Evolutionary conservation across 306 rosid genomes (phyloP), one percentile per base, ranked within the genome.

Genomic region (Cucumis melo): DNA sequence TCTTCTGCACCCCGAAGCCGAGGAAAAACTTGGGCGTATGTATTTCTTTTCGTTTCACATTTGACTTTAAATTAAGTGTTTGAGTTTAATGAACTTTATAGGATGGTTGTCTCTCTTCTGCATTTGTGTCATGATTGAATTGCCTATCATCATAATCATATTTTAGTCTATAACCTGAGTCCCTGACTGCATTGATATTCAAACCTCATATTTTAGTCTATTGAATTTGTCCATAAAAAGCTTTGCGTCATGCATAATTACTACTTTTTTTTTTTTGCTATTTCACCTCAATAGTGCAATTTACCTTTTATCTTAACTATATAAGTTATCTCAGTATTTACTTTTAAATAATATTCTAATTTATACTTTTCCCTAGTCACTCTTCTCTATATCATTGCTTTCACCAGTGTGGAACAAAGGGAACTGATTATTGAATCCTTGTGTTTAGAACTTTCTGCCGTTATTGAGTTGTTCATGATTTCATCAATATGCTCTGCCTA

Each of bases 21-120:
- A 87, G 85, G 95, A 90, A 56, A 90, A 84, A 70, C 95, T 94
- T 10, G 97, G 96, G 53, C 78, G 99, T 94, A 90, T 57, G 95
- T 79, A 78, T 77, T 51, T 77, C 39, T 75, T 39, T 36, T 66
- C 55, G 7, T 46, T 46, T 46, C 53, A 46, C 53, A 46, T 46
- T 46, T 46, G 53, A 46, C 53, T 46, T 46, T 46, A 44, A 44
- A 15, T 44, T 44, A 46, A 46, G 32, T 29, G 15, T 2, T 67
- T 11, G 6, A 77, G 17, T 68, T 56, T 56, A 13, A 64, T n/a
- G 77, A 32, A 73, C 63, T n/a, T 54, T 20, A 23, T 64, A 11
- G n/a, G 48, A 23, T 68, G 39, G 7, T 7, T 78, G 17, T 54
- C 32, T 20, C 65, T 66, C 58, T 54, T 68, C 44, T 13, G 65